Conservation (phyloP, 1,284 basidiomycete genomes). For the Mycosarcoma mackinlayi region DNA sequence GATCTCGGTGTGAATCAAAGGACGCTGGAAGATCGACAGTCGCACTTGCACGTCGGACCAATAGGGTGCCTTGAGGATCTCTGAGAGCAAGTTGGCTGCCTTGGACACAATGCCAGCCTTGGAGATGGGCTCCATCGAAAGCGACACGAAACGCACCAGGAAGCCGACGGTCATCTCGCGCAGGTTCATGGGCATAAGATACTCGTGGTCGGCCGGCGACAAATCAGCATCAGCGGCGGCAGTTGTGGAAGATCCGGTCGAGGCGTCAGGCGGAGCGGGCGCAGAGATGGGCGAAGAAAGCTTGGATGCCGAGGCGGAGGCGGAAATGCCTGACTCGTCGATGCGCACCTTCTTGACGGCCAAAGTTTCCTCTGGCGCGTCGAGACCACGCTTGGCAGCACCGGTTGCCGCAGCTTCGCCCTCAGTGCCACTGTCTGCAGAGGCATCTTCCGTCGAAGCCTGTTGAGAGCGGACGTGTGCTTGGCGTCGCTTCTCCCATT, state of each 20-base stretch:
- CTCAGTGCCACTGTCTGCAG: constrained; percentile 7
- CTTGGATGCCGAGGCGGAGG: constrained; percentile 62
- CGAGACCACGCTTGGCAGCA: constrained; percentile 34
- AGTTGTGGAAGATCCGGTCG: not conserved
- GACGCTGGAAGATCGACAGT: constrained; percentile 73
- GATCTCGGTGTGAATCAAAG: constrained; percentile 73
- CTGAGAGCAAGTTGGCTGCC: constrained; percentile 82
- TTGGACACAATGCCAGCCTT: constrained; percentile 78
- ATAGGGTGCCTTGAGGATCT: constrained; percentile 82
- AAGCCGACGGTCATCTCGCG: constrained; percentile 82
- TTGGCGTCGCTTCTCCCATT: constrained; percentile 69
- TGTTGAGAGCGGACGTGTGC: constrained; percentile 68
- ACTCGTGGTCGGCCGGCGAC: constrained; percentile 50
- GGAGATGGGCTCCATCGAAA: constrained; percentile 77
- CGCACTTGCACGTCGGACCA: constrained; percentile 96
- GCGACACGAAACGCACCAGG: constrained; percentile 85
- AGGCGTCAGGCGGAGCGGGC: constrained; percentile 17
- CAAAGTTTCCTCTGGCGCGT: constrained; percentile 44
- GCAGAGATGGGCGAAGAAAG: constrained; percentile 53
- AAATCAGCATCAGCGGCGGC: constrained; percentile 11
- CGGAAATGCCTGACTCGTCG: constrained; percentile 69
- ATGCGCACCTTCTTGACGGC: constrained; percentile 70
- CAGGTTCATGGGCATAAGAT: constrained; percentile 58
- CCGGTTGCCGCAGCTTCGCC: constrained; percentile 12
- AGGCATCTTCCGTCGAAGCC: constrained; percentile 6